These are phyloP conservation scores for Fusarium praegraminearum DNA, from an alignment of 2,329 filamentous ascomycete genomes.

Conservation along the genomic window DNA sequence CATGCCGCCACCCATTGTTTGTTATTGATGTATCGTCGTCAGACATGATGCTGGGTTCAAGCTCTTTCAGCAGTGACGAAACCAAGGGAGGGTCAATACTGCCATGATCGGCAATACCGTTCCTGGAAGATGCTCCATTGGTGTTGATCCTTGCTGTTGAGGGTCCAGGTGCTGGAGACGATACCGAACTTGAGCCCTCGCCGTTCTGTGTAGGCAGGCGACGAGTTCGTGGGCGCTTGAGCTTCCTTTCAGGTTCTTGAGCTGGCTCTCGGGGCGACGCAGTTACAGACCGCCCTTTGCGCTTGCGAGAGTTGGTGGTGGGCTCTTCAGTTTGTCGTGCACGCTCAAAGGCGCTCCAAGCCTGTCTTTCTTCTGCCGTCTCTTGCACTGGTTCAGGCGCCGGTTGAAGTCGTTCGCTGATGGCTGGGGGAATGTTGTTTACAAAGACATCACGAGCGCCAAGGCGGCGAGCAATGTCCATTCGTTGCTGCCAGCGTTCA, in stretches of 20 bases:
- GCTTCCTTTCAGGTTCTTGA: constrained; percentile 80
- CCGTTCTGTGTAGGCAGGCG: constrained; percentile 65
- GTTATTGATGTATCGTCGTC: constrained; percentile 63
- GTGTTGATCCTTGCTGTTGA: constrained; percentile 41
- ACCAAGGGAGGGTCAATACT: constrained; percentile 80
- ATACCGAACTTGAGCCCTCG: constrained; percentile 60
- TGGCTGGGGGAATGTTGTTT: constrained; percentile 66
- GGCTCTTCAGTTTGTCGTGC: constrained; percentile 76
- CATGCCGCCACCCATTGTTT: constrained; percentile 48
- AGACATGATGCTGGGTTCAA: constrained; percentile 73
- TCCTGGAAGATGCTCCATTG: constrained; percentile 43
- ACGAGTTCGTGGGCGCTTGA: constrained; percentile 88
- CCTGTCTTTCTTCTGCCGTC: constrained; percentile 81
- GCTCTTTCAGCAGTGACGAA: constrained; percentile 87
- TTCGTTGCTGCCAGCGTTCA: constrained; percentile 84
- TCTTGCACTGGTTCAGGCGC: constrained; percentile 70
- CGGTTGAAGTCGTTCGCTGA: constrained; percentile 72
- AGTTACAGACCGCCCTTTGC: constrained; percentile 77
- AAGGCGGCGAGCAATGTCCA: constrained; percentile 83
- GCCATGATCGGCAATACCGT: constrained; percentile 38
- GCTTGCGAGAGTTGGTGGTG: constrained; percentile 71
- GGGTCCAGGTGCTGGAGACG: constrained; percentile 50
- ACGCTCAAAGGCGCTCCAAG: constrained; percentile 92
- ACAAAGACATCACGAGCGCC: constrained; percentile 80
- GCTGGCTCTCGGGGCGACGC: constrained; percentile 76